Percentiles rank a stretch among this genome's conserved stretches.
These are phyloP conservation scores for Allantophomopsis lycopodina DNA, from an alignment of 2,329 filamentous ascomycete genomes.

Conservation along the genomic window DNA sequence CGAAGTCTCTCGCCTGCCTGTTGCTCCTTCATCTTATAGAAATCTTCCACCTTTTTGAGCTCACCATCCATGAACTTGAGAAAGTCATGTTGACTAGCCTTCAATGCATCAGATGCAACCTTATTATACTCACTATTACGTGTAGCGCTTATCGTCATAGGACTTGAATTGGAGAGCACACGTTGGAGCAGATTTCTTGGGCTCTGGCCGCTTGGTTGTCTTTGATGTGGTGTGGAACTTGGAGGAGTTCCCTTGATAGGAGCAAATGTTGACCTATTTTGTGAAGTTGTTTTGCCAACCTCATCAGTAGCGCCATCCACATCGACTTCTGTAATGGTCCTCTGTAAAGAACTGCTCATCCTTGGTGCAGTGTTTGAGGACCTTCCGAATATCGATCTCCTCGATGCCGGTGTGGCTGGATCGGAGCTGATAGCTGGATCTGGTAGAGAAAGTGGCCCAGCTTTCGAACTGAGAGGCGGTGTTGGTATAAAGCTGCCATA, in stretches of 20 bases:
- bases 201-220: background rate
- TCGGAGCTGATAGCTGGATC: slow-evolving; percentile 31
- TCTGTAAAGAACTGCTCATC: background rate
- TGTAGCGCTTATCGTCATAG: slow-evolving; percentile 18
- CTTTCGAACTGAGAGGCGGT: slow-evolving; percentile 22
- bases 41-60: slow-evolving; percentile 80
- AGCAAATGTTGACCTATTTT: slow-evolving; percentile 11
- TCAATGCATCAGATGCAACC: slow-evolving; percentile 44
- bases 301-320: slow-evolving; percentile 23
- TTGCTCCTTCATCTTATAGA: slow-evolving; percentile 79
- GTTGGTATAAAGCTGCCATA: slow-evolving; percentile 53
- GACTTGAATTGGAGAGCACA: slow-evolving; percentile 2
- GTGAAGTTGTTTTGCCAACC: slow-evolving; percentile 22
- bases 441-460: slow-evolving; percentile 39
- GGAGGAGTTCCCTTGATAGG: slow-evolving; percentile 9
- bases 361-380: too few species aligned
- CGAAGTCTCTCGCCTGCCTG: slow-evolving; percentile 64
- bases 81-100: slow-evolving; percentile 69
- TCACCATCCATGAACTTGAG: slow-evolving; percentile 73
- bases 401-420: slow-evolving; percentile 2
- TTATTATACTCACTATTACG: slow-evolving; percentile 25
- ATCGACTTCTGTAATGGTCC: too few species aligned
- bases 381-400: slow-evolving; percentile 1
- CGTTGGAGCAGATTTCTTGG: background rate
- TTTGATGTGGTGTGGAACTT: slow-evolving; percentile 8